A percentile compares a stretch with the other conserved stretches of the same genome.
Conservation (phyloP, 2,329 filamentous ascomycete genomes). For the Fusarium anthophilum region DNA sequence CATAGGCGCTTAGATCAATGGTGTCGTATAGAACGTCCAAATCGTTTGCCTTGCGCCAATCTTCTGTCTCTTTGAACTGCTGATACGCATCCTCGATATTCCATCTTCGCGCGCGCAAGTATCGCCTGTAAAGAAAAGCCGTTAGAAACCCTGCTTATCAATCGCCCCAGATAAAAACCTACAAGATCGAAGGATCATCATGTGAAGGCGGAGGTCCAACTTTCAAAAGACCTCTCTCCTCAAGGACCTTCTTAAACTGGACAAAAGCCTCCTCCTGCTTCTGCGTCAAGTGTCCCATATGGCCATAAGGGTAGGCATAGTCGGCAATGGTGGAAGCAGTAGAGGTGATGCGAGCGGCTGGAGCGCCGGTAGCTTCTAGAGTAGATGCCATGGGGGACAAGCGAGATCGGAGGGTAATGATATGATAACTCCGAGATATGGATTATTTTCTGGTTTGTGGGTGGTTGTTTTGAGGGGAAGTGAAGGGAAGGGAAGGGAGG, state of each 20-base stretch:
- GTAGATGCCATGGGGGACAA: constrained; percentile 41
- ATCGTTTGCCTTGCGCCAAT: constrained; percentile 83
- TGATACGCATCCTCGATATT: constrained; percentile 77
- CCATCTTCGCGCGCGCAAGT: constrained; percentile 86
- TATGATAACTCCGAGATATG: not conserved
- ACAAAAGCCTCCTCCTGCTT: constrained; percentile 73
- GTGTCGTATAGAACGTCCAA: constrained; percentile 84
- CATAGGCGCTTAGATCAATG: constrained; percentile 86
- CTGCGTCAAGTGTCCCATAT: constrained; percentile 78
- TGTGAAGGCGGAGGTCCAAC: constrained; percentile 68
- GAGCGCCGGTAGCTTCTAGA: constrained; percentile 34
- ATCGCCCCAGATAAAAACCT: constrained; percentile 45
- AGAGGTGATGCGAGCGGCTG: constrained; percentile 44
- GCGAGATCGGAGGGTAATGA: constrained; percentile 7
- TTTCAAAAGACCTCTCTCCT: constrained; percentile 71
- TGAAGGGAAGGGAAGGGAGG: not conserved
- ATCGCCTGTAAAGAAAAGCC: constrained; percentile 68
- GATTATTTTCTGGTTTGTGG: not conserved
- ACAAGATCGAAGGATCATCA: constrained; percentile 79
- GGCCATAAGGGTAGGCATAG: constrained; percentile 75
- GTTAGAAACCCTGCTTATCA: constrained; percentile 28
- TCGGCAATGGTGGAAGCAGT: constrained; percentile 47
- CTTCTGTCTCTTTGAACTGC: constrained; percentile 89
- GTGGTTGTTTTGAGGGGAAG: constrained; percentile 5
- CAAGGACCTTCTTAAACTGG: constrained; percentile 76